Base-by-base conservation (phyloP, 1,139 yeast species). In the Yamadazyma buinensis region DNA sequence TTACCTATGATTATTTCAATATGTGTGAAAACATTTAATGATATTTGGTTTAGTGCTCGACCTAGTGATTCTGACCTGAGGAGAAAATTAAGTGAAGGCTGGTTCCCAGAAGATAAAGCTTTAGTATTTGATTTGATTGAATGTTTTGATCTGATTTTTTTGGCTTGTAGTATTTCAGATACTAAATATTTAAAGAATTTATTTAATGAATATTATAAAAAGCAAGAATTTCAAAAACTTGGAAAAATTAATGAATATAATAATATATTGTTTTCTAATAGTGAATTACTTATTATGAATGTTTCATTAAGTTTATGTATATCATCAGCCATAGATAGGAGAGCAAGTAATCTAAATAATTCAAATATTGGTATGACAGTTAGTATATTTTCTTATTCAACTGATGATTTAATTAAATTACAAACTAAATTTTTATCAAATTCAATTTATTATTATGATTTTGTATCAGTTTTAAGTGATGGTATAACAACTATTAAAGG, bases 401-500 rank as follows among this genome's bases (percentile, higher is more conserved):
- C 32, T 7, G 45, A 38, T 10, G 48, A 48, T 8, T 41, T 56
- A 24, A 23, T 39, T 9, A 41, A 40, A 2, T 41, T 64, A 26
- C 67, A 61, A 34, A 51, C 53, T 9, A 41, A 46, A 3, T 46
- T 60, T 22, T 50, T 62, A 36, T 50, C 55, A n/a, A 61, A 67
- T 49, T 58, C 75, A 0, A 52, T 76, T 7, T 68, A 53, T 43
- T 77, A 72, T 49, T 77, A 71, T 44, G 72, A 68, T 37, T 58
- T 74, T 35, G 50, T 75, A 1, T 55, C 67, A 6, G 61, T 75
- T 2, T 48, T 75, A 19, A 64, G 75, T 38, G 80, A 75, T 39
- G 81, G 81, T 2, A 33, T 76, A 0, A 57, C 56, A 28, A 65
- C 79, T 2, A 56, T 81, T 14, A 72, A 71, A 40, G 80, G 75